Evolutionary conservation across 1,284 basidiomycete genomes (phyloP), one percentile per base, ranked within the genome.

Genomic region (Moesziomyces globuligerus): DNA sequence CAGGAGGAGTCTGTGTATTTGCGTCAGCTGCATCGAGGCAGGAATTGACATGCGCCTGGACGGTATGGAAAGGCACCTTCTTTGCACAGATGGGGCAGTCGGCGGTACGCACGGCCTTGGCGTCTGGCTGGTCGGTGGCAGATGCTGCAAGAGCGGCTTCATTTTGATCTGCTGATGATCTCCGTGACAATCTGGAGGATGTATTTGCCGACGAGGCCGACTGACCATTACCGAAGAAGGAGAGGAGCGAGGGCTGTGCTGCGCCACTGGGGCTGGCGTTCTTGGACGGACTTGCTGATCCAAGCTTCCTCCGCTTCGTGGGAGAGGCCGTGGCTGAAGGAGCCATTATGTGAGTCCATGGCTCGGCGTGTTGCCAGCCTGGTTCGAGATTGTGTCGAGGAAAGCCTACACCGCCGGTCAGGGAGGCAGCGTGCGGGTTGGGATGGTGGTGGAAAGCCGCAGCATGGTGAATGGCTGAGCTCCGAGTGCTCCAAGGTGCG

Each of bases 41-140:
- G 11, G 55, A 47, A 38, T 70, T 67, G 58, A 70, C 72, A 18
- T 74, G 72, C n/a, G 67, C 67, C 17, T 70, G 52, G 7, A 74
- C 53, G 2, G 59, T 66, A 36, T 62, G 62, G 53, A 67, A 71
- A 0, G 62, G 59, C 2, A 70, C 55, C 25, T 50, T 48, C 20
- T 50, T 52, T 21, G 25, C 28, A 40, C 72, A 74, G 21, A 74
- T 59, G 4, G 72, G 72, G 29, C 72, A 74, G 15, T 67, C 69
- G 15, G 57, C 50, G 4, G 51, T 53, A 26, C 53, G 39, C 17
- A 50, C 42, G 2, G 50, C 10, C 32, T 66, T 66, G 18, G 3
- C 7, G 1, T 55, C 48, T 5, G 9, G 8, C 8, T 29, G 45
- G 6, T 1, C n/a, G 6, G 24, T 13, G n/a, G 21, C 13, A 18